These are phyloP conservation scores for Beauveria medogensis DNA, from an alignment of 2,329 filamentous ascomycete species.

Conservation along the genomic window DNA sequence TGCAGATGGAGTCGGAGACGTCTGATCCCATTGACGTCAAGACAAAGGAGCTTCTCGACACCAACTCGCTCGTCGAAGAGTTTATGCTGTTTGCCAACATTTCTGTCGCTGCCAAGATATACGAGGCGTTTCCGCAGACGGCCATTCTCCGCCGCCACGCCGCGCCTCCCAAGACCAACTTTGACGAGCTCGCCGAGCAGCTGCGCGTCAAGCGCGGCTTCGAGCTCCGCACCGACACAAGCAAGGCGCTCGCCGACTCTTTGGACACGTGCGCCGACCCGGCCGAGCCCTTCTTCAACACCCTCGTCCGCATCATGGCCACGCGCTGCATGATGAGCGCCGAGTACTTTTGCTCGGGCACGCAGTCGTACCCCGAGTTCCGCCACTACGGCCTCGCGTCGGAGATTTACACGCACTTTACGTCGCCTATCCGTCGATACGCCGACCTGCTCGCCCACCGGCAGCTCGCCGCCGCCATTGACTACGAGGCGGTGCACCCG, in stretches of 20 bases:
- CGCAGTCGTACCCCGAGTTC: constrained; percentile 89
- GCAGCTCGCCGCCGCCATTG: constrained; percentile 90
- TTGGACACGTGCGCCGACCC: constrained; percentile 77
- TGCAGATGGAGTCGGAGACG: constrained; percentile 90
- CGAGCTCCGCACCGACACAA: constrained; percentile 75
- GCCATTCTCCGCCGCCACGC: constrained; percentile 88
- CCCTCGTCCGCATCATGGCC: constrained; percentile 90
- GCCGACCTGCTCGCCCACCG: constrained; percentile 93
- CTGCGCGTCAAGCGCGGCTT: constrained; percentile 79
- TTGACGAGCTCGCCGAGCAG: constrained; percentile 87
- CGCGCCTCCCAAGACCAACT: constrained; percentile 89
- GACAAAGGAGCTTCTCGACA: constrained; percentile 88
- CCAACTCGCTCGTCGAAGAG: constrained; percentile 95
- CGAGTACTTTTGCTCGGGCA: constrained; percentile 95
- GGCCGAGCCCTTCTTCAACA: constrained; percentile 93
- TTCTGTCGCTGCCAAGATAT: constrained; percentile 83
- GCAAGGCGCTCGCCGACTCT: constrained; percentile 86
- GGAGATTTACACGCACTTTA: constrained; percentile 98
- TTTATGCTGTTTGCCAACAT: constrained; percentile 99
- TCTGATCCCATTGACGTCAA: constrained; percentile 95
- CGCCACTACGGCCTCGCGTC: constrained; percentile 93
- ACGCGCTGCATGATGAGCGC: constrained; percentile 99
- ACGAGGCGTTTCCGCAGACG: constrained; percentile 88
- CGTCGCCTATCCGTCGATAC: constrained; percentile 91
- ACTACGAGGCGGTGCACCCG: constrained; percentile 79